phyloP scores from a whole-genome alignment of 179 eudicot genomes.

The Spinacia oleracea region DNA sequence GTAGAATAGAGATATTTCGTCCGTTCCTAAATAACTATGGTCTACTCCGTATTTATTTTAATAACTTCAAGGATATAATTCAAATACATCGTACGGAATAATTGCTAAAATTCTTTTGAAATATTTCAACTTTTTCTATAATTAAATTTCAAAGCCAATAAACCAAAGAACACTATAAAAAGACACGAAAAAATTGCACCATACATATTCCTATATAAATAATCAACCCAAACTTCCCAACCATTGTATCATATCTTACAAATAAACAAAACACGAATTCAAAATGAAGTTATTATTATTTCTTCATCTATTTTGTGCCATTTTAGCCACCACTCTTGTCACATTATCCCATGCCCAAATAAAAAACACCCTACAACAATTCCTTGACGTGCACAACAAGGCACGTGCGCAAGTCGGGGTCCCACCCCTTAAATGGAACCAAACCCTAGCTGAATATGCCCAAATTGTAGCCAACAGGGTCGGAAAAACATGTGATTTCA shows the following conservation, averaged over 20 bases:
- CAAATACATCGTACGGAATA: too few species aligned
- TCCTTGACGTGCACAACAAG: conserved; percentile 49
- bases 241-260: too few species aligned
- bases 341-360: conserved; percentile 13
- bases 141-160: not conserved
- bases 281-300: conserved; percentile 13
- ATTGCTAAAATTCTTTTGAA: too few species aligned
- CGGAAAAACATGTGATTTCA: conserved; percentile 31
- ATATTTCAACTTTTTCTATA: too few species aligned
- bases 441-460: conserved; percentile 44
- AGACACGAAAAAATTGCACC: not conserved
- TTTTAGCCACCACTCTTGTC: conserved; percentile 15
- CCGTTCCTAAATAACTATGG: too few species aligned
- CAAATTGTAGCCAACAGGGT: conserved; percentile 27
- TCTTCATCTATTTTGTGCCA: not conserved
- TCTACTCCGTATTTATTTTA: too few species aligned
- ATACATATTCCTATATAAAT: conserved; percentile 1
- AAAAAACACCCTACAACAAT: conserved; percentile 30
- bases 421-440: conserved; percentile 49
- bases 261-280: not conserved
- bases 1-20: too few species aligned
- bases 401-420: conserved; percentile 48
- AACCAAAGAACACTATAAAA: not conserved
- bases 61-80: too few species aligned
- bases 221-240: not conserved